Base-by-base conservation (phyloP, 2,329 filamentous ascomycete genomes). In the Cercospora janseana region DNA sequence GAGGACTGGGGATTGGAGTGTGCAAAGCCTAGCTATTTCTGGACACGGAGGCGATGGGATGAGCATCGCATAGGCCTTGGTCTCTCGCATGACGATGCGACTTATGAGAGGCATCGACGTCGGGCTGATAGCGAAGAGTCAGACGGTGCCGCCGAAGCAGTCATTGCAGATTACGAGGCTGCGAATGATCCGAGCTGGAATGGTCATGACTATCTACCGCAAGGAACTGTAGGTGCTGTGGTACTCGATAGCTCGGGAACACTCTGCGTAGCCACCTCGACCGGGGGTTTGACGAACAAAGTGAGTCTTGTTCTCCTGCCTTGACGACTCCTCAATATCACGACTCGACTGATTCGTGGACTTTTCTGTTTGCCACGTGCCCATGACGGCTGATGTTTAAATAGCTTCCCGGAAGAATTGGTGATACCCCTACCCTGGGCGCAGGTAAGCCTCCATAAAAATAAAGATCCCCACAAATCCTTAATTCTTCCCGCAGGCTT, bases 261-360 rank as follows among this genome's bases (percentile, higher is more conserved):
- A 3, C 69, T 94, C 3, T 90, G 87, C 46, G 77, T 76, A 37
- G 81, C 81, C 3, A 84, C 81, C 0, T 81, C 77, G 27, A 84
- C 80, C 0, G 90, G 90, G 4, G 90, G 90, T 0, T 67, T 95
- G 68, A 95, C 90, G 16, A 95, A 95, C 67, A 95, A 95, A 26
- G 44, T 46, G 23, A 28, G 44, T 15, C 9, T 12, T 29, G 13
- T 12, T 12, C 21, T n/a, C 23, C 12, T 27, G 13, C 20, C 7
- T n/a, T n/a, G 15, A 15, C 4, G 18, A 28, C 27, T 5, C 4
- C 18, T 37, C 15, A 9, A 37, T 16, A 34, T 3, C 12, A 16
- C 20, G 2, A 10, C 6, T 34, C 13, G n/a, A 34, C 9, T 3
- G 31, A 2, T 16, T 13, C 31, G 4, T 24, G 20, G 6, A 32